These are phyloP conservation scores for Skeletonema grethae DNA, from an alignment of 108 stramenopile species.

Conservation along the genomic window DNA sequence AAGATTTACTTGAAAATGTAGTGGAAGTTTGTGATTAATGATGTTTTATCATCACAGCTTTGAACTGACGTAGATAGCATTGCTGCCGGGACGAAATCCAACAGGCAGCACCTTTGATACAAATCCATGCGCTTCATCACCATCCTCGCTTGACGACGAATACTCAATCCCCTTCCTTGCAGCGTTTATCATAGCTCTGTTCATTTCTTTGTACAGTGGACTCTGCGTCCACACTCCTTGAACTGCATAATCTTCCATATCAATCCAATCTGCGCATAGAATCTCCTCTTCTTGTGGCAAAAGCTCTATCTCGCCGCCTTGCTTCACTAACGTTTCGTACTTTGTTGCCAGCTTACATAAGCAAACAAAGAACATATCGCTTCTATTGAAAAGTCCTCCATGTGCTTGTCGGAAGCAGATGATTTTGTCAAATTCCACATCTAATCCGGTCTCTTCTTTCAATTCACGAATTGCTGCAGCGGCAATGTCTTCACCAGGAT, in stretches of 20 bases:
- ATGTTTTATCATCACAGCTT: constrained; percentile 18
- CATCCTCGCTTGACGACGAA: constrained; percentile 16
- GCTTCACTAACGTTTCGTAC: constrained; percentile 20
- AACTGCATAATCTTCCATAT: constrained; percentile 67
- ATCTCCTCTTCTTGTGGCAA: constrained; percentile 73
- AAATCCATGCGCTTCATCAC: constrained; percentile 36
- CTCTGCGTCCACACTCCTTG: constrained; percentile 68
- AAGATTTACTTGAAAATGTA: background rate
- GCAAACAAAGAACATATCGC: constrained; percentile 84
- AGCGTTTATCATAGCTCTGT: constrained; percentile 55
- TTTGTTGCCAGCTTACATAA: constrained; percentile 44
- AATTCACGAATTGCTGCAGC: constrained; percentile 75
- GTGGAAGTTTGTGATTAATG: background rate
- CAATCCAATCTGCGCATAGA: constrained; percentile 77
- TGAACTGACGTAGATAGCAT: constrained; percentile 55
- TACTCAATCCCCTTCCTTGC: constrained; percentile 27
- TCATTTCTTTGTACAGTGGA: constrained; percentile 71
- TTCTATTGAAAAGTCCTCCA: constrained; percentile 43
- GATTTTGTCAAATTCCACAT: constrained; percentile 55
- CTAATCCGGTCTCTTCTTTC: constrained; percentile 78
- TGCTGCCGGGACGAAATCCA: constrained; percentile 51
- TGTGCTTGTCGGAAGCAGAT: constrained; percentile 76
- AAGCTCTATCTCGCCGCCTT: constrained; percentile 39
- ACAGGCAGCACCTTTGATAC: constrained; percentile 44
- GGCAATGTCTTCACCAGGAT: constrained; percentile 84